Conservation (phyloP, 2,329 filamentous ascomycete species). For the Sarocladium kiliense region DNA sequence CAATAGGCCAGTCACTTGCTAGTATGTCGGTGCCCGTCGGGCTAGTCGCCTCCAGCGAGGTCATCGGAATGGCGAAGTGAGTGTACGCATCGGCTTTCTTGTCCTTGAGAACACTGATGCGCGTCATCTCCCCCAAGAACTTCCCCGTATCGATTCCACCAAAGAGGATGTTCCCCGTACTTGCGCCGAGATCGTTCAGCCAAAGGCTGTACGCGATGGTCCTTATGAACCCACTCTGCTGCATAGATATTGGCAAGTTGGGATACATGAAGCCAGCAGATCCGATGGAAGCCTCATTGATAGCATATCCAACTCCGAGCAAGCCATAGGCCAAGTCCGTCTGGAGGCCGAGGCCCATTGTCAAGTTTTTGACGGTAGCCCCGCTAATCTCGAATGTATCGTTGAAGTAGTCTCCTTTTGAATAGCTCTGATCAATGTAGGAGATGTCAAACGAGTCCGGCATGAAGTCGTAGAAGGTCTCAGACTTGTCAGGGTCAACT, state of each 20-base stretch:
- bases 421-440: constrained; percentile 56
- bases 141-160: constrained; percentile 77
- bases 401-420: constrained; percentile 52
- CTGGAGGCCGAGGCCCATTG: constrained; percentile 52
- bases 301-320: constrained; percentile 54
- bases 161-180: constrained; percentile 68
- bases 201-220: constrained; percentile 68
- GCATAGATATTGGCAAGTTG: constrained; percentile 62
- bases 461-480: constrained; percentile 38
- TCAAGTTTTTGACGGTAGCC: constrained; percentile 45
- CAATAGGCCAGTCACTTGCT: constrained; percentile 40
- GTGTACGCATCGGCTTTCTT: constrained; percentile 34
- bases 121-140: constrained; percentile 58
- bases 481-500: constrained; percentile 44
- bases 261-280: constrained; percentile 33
- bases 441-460: constrained; percentile 47
- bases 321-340: constrained; percentile 53
- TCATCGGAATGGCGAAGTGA: constrained; percentile 44
- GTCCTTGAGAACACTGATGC: constrained; percentile 49
- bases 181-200: constrained; percentile 55
- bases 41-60: constrained; percentile 41
- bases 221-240: constrained; percentile 57
- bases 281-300: constrained; percentile 41
- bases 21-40: constrained; percentile 44
- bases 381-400: constrained; percentile 52